These are phyloP conservation scores for Centaurea solstitialis DNA, from an alignment of 129 eudicot genomes.

Conservation along the genomic window DNA sequence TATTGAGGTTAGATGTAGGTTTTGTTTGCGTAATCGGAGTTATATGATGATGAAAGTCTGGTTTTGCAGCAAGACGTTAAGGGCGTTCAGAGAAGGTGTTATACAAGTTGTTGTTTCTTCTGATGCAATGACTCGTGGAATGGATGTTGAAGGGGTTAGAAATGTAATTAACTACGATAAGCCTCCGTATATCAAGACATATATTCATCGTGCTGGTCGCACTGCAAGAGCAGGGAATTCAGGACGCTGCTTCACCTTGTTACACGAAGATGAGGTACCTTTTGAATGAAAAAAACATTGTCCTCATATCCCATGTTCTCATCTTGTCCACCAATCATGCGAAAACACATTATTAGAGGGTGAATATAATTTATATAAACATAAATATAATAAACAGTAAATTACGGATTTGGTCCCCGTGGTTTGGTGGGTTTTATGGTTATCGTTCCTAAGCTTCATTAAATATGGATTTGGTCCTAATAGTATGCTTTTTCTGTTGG, in stretches of 20 bases:
- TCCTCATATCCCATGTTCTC: too few species aligned
- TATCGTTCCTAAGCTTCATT: too few species aligned
- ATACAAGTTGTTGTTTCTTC: conserved; percentile 74
- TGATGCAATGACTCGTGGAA: conserved; percentile 94
- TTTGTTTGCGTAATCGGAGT: background rate
- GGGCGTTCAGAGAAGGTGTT: conserved; percentile 71
- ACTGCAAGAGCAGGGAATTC: conserved; percentile 89
- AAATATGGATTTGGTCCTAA: too few species aligned
- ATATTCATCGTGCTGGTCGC: conserved; percentile 94
- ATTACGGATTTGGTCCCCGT: too few species aligned
- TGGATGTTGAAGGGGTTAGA: conserved; percentile 94
- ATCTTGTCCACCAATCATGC: background rate
- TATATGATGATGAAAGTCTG: conserved; percentile 7
- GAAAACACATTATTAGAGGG: background rate
- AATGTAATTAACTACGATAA: conserved; percentile 82
- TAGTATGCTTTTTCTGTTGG: too few species aligned
- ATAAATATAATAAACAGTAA: background rate
- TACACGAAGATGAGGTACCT: conserved; percentile 69
- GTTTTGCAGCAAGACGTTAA: conserved; percentile 65
- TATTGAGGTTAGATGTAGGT: background rate
- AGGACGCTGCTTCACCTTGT: conserved; percentile 84
- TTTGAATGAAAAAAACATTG: background rate
- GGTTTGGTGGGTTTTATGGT: too few species aligned
- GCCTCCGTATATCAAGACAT: conserved; percentile 76
- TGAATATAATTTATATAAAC: background rate